Conservation (phyloP, 345 rosid species). For the sweet orange (Citrus sinensis) region DNA sequence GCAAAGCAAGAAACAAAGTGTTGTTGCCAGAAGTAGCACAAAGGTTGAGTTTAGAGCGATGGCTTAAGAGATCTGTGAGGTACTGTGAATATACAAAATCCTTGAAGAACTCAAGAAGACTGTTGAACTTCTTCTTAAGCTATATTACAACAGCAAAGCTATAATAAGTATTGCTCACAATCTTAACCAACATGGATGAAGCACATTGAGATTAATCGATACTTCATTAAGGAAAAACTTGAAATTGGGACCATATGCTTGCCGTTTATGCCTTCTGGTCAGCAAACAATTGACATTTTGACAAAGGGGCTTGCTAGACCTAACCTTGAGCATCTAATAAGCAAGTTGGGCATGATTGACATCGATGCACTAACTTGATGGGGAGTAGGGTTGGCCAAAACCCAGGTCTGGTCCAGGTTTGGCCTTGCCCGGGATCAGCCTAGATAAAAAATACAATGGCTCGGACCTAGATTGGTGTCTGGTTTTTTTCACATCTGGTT, state of each 20-base stretch:
- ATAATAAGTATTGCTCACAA: not conserved
- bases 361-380: not conserved
- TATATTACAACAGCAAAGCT: not conserved
- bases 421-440: no score
- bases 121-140: not conserved
- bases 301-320: not conserved
- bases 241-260: not conserved
- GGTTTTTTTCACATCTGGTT: no score
- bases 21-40: not conserved
- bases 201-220: not conserved
- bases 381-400: not conserved
- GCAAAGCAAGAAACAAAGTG: not conserved
- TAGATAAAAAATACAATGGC: no score
- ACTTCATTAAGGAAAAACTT: not conserved
- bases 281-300: not conserved
- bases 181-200: not conserved
- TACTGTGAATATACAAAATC: not conserved
- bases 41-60: not conserved
- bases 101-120: not conserved
- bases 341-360: not conserved
- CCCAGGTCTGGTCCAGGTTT: no score
- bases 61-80: not conserved
- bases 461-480: no score
- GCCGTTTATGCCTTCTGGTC: not conserved
- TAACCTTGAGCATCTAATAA: no score